Base-by-base conservation (phyloP, 2,329 filamentous ascomycete species). In the Aspergillus pseudoviridinutans region DNA sequence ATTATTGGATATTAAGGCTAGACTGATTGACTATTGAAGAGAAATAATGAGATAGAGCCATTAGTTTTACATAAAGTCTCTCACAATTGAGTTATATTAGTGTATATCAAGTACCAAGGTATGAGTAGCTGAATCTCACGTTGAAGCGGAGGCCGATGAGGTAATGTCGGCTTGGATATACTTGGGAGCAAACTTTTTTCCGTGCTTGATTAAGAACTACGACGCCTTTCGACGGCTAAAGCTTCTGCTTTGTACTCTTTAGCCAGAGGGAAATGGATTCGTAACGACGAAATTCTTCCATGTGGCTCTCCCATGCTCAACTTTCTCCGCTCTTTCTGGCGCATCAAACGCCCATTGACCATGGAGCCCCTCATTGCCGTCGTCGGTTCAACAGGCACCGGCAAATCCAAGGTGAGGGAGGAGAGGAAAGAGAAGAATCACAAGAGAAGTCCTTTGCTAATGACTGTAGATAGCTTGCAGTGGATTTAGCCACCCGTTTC, bases 381-480 rank as follows among this genome's bases (percentile, higher is more conserved):
- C 59, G 82, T 97, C 51, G 93, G 93, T 64, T 90, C 92, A 50
- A 97, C 93, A 9, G 93, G 92, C 57, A 97, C 92, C 1, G 93
- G 93, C 61, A 96, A 96, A 76, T 96, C 92, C 42, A 88, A 95
- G 79, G 91, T 95, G 80, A 69, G 78, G 61, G 46, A 47, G 41
- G 41, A 47, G 8, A 27, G 4, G 20, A 47, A 24, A 12, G 12
- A 51, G 27, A 29, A 25, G 50, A 44, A 49, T 54, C 51, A 8
- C 29, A 22, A 5, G 42, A n/a, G 59, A n/a, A 38, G 4, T 51
- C 14, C 3, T 24, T 12, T 29, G 50, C 67, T 73, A 63, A 76
- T 63, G 51, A 55, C 54, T 69, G 58, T 60, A 70, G 62, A 65
- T 66, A 96, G 92, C 84, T 97, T 64, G 94, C 94, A 8, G 88